A percentile compares a stretch with the other conserved stretches of the same genome.
phyloP scores from a whole-genome alignment of 805 yeast genomes.

The Metschnikowia sp. region DNA sequence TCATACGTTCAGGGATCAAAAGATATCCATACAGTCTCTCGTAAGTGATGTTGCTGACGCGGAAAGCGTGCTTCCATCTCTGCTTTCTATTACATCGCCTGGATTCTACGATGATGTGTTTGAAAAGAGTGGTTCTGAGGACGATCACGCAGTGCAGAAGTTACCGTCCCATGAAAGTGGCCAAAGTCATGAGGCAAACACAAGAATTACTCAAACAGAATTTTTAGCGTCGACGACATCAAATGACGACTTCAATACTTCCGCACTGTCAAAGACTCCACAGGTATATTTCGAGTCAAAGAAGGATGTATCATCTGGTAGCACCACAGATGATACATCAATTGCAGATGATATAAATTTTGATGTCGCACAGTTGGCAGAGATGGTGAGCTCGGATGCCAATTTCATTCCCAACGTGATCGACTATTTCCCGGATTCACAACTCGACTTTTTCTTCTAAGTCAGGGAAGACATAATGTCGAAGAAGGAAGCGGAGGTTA shows the following conservation, averaged over 20 bases:
- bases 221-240: background rate
- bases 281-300: background rate
- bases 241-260: background rate
- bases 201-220: background rate
- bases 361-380: constrained; percentile 18
- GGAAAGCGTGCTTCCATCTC: constrained; percentile 13
- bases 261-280: background rate
- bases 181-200: background rate
- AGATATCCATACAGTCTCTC: constrained; percentile 11
- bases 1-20: background rate
- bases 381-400: constrained; percentile 14
- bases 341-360: constrained; percentile 12
- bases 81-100: constrained; percentile 17
- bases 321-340: background rate
- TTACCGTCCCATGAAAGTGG: background rate
- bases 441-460: background rate
- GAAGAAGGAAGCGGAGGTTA: too few relatives aligned
- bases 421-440: constrained; percentile 8
- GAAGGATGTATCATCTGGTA: background rate
- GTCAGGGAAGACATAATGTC: too few relatives aligned
- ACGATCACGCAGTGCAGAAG: background rate
- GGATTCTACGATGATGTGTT: constrained; percentile 18
- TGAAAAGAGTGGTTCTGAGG: constrained; percentile 7
- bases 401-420: constrained; percentile 15
- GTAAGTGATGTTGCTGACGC: constrained; percentile 12